phyloP scores from a whole-genome alignment of 2,329 filamentous ascomycete species.

The Trichoderma atrobrunneum region DNA sequence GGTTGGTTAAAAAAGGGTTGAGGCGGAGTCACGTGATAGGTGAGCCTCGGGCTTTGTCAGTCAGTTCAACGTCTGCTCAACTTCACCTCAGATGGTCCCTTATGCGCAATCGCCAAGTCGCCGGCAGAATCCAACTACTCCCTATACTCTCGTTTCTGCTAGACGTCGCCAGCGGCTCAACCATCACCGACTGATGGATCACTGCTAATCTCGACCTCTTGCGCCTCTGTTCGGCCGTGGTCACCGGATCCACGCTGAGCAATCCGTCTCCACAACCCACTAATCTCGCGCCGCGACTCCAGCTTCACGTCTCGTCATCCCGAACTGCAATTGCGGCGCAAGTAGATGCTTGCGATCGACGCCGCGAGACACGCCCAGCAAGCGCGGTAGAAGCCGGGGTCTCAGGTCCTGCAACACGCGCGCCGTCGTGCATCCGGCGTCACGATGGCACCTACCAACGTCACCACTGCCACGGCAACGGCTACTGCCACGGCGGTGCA shows the following conservation, averaged over 20 bases:
- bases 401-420: not conserved
- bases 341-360: constrained; percentile 24
- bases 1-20: not conserved
- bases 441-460: constrained; percentile 56
- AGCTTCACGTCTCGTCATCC: constrained; percentile 19
- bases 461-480: constrained; percentile 42
- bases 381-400: constrained; percentile 8
- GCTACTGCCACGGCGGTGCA: constrained; percentile 42
- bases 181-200: constrained; percentile 9
- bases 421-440: constrained; percentile 25
- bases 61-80: constrained; percentile 6
- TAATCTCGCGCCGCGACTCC: constrained; percentile 24
- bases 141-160: constrained; percentile 1
- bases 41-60: constrained; percentile 8
- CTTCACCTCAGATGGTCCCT: constrained; percentile 7
- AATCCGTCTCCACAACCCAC: constrained; percentile 23
- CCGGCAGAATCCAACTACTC: not conserved
- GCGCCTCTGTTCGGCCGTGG: constrained; percentile 17
- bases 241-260: constrained; percentile 16
- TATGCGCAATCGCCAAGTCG: constrained; percentile 4
- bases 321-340: constrained; percentile 16
- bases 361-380: constrained; percentile 5
- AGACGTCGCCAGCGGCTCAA: not conserved
- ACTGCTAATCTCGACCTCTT: not conserved
- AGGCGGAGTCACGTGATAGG: constrained; percentile 3